A percentile compares a stretch with the other conserved stretches of the same genome.
Evolutionary conservation across 345 rosid genomes (phyloP).

Genomic region (Acer yangbiense): DNA sequence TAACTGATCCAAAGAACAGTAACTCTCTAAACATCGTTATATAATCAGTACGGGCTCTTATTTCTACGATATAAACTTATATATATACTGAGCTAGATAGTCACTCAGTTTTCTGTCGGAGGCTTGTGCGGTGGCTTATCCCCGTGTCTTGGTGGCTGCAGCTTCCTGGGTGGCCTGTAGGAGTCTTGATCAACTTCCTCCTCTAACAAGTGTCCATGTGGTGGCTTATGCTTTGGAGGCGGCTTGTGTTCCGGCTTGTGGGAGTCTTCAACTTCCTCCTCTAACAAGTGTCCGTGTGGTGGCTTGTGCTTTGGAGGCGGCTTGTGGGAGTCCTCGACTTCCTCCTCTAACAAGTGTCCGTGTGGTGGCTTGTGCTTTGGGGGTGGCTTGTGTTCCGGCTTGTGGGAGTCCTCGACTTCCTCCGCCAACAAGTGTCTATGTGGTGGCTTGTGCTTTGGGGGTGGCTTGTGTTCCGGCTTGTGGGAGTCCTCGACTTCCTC

Average conservation of each 20-base stretch:
- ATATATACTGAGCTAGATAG: background rate
- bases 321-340: background rate
- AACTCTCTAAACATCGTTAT: background rate
- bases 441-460: conserved; percentile 21
- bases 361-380: background rate
- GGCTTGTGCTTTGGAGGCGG: conserved; percentile 25
- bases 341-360: too few relatives aligned
- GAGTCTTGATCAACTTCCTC: conserved; percentile 25
- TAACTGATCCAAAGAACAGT: background rate
- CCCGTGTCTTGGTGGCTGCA: conserved; percentile 1
- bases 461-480: conserved; percentile 7
- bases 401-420: conserved; percentile 22
- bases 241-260: conserved; percentile 19
- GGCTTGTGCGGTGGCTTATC: conserved; percentile 18
- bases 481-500: too few relatives aligned
- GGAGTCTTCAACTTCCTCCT: conserved; percentile 22
- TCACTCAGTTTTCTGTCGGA: conserved; percentile 12
- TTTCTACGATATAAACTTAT: background rate
- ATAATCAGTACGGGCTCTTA: background rate
- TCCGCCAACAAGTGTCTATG: conserved; percentile 18
- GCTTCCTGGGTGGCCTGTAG: conserved; percentile 4
- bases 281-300: conserved; percentile 20
- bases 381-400: background rate
- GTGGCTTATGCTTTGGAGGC: conserved; percentile 22
- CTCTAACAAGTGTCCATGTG: conserved; percentile 18